Evolutionary conservation across 139 green algal genomes (phyloP).

Genomic region (Monoraphidium neglectum): DNA sequence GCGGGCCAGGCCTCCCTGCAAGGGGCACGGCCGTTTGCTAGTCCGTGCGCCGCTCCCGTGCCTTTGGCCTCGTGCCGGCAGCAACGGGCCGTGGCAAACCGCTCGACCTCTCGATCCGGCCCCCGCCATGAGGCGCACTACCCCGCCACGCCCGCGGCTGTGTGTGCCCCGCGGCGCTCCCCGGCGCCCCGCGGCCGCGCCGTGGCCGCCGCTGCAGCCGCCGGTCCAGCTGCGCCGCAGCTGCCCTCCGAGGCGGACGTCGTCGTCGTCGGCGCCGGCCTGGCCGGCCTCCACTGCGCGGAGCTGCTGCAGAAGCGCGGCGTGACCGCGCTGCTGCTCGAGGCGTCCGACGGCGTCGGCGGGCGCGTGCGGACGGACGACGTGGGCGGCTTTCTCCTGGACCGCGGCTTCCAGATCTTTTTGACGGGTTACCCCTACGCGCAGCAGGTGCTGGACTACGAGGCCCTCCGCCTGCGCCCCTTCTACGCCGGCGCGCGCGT

Average conservation of each 20-base stretch:
- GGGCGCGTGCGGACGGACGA: constrained; percentile 90
- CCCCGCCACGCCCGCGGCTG: no score
- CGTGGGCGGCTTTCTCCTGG: constrained; percentile 94
- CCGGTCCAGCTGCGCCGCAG: neutral
- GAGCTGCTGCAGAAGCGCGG: constrained; percentile 37
- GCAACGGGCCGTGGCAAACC: no score
- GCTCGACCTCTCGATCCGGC: no score
- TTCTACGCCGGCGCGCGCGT: constrained; percentile 96
- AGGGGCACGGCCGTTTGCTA: no score
- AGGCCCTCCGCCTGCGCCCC: constrained; percentile 78
- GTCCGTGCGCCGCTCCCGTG: no score
- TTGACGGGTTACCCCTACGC: constrained; percentile 78
- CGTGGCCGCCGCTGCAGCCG: neutral
- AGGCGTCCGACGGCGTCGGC: constrained; percentile 89
- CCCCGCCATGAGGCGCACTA: no score
- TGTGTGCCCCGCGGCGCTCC: neutral
- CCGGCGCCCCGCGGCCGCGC: neutral
- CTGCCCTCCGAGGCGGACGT: constrained; percentile 28
- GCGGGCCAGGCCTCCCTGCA: no score
- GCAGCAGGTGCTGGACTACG: constrained; percentile 78
- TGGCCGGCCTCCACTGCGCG: constrained; percentile 53
- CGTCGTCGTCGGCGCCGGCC: constrained; percentile 55
- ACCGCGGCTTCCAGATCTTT: constrained; percentile 99
- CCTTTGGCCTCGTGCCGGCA: no score
- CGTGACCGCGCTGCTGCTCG: constrained; percentile 62